Evolutionary conservation across 371 early-diverging fungal species (phyloP), one percentile per base, ranked within the genome.

Genomic region (Gilbertella persicaria): DNA sequence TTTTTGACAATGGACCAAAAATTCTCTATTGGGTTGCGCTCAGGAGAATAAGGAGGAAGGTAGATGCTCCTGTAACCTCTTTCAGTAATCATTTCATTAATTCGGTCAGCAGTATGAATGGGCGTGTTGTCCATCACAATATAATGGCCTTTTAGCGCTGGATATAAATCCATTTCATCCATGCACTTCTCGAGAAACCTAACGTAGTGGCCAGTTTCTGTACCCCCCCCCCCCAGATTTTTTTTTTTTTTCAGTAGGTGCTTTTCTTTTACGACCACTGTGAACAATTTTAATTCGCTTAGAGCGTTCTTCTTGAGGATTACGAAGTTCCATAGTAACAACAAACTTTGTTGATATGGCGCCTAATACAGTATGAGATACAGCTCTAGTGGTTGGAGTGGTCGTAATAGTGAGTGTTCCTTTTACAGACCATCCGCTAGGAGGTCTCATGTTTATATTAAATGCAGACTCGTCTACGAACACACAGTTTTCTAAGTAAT

Each of bases 81-180:
- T 17, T 42, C 37, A 9, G 21, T 29, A 3, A 45, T 40, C 14
- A 51, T 21, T 23, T 26, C 23, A 40, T 46, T 41, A 17, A 50
- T 46, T 23, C 40, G 14, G 19, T 45, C 13, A 45, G 51, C 17
- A 17, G 40, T 51, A 33, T 51, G 50, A 25, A 58, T 58, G n/a
- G 47, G 52, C n/a, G 46, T 46, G 35, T 51, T 58, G 24, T 46
- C 47, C 51, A 45, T 58, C 9, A 41, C 50, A 12, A 49, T 54
- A 46, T 58, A 51, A 41, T 51, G 40, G 14, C 52, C 52, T 36
- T 58, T 58, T 24, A 58, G 33, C 24, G 47, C 45, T 12, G 40
- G 29, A 39, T 30, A 24, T 1, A 21, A 23, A 45, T 45, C 53
- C 20, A n/a, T n/a, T n/a, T n/a, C n/a, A n/a, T n/a, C n/a, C n/a